A percentile compares a stretch with the other conserved stretches of the same genome.
These are phyloP conservation scores for Areca catechu DNA, from an alignment of 176 grass and related monocot genomes.

Conservation along the genomic window DNA sequence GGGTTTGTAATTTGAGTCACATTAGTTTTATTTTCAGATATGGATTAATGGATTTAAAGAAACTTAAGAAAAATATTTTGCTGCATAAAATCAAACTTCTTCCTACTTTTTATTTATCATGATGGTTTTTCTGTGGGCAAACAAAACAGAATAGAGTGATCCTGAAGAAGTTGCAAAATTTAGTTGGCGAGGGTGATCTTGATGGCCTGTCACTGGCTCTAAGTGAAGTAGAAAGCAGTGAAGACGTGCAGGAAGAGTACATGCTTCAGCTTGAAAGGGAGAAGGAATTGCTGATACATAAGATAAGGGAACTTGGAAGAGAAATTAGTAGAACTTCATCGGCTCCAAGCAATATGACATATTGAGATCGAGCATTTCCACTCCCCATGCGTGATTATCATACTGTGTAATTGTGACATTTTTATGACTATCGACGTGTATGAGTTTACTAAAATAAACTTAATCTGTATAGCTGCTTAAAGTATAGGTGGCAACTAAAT, in stretches of 20 bases:
- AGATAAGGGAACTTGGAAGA: conserved; percentile 52
- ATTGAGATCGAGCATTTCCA: conserved; percentile 13
- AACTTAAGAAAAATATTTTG: no score
- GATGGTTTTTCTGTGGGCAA: not conserved
- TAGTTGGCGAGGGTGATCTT: conserved; percentile 58
- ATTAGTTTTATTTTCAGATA: no score
- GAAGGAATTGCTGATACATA: conserved; percentile 39
- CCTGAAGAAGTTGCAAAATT: conserved; percentile 46
- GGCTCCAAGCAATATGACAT: conserved; percentile 28
- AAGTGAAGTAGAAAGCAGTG: conserved; percentile 53
- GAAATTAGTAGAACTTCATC: conserved; percentile 64
- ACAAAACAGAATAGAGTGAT: conserved; percentile 45
- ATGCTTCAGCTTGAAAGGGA: conserved; percentile 65
- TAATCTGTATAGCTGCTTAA: no score
- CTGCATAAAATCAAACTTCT: no score
- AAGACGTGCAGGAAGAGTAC: conserved; percentile 63
- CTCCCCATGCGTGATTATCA: not conserved
- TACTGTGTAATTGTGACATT: not conserved
- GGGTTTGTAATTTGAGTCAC: no score
- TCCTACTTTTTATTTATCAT: not conserved
- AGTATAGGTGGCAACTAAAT: no score
- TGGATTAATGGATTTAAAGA: no score
- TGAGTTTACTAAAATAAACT: no score
- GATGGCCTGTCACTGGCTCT: conserved; percentile 49
- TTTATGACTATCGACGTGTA: not conserved